These are phyloP conservation scores for Salix viminalis DNA, from an alignment of 345 rosid species.

Conservation along the genomic window DNA sequence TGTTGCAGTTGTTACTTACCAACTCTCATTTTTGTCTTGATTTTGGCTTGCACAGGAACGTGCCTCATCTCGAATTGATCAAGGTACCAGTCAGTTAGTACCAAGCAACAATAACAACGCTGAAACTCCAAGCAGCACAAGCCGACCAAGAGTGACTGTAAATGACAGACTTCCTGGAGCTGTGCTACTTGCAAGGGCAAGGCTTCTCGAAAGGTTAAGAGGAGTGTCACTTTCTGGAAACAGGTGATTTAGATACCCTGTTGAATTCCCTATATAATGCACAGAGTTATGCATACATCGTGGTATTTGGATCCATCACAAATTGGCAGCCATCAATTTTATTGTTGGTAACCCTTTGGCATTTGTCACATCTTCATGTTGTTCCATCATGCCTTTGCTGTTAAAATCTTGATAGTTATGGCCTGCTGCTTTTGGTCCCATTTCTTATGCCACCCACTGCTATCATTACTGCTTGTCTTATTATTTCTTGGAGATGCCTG, in stretches of 20 bases:
- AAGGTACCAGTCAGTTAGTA: slow-evolving; percentile 36
- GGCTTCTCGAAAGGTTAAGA: slow-evolving; percentile 88
- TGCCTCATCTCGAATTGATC: slow-evolving; percentile 33
- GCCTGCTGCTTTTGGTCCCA: not conserved
- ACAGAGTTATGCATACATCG: not conserved
- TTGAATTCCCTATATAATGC: not conserved
- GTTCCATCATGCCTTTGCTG: not conserved
- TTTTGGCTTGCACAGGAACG: slow-evolving; percentile 48
- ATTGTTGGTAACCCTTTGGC: not conserved
- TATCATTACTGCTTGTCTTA: not conserved
- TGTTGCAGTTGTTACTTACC: no score
- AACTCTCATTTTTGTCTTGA: not conserved
- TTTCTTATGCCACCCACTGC: not conserved
- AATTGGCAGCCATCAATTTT: not conserved
- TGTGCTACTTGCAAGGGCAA: slow-evolving; percentile 85
- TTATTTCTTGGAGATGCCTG: not conserved
- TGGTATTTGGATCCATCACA: not conserved
- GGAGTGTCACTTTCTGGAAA: slow-evolving; percentile 58
- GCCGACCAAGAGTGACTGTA: slow-evolving; percentile 35
- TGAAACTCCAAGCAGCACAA: slow-evolving; percentile 35
- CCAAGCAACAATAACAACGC: slow-evolving; percentile 31
- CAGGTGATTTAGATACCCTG: slow-evolving; percentile 42
- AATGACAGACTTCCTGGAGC: slow-evolving; percentile 86
- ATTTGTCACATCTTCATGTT: not conserved
- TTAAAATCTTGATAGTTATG: not conserved